Conservation (phyloP, 2,329 filamentous ascomycete species). For the Cladophialophora bantiana region DNA sequence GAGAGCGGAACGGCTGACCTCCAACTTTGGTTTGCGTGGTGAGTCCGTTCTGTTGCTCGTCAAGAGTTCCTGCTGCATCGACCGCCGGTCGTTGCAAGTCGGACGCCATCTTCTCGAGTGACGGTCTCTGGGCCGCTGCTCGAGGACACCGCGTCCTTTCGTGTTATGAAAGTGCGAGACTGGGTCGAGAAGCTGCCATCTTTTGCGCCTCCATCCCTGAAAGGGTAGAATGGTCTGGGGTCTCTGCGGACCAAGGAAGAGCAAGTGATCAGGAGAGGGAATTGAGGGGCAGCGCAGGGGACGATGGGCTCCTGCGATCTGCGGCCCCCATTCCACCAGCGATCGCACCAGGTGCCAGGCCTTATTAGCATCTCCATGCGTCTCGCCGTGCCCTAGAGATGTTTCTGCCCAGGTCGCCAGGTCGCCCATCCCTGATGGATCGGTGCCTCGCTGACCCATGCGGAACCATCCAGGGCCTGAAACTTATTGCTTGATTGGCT, state of each 20-base stretch:
- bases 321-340: background rate
- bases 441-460: background rate
- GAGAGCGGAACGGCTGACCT: conserved; percentile 13
- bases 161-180: background rate
- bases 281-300: conserved; percentile 1
- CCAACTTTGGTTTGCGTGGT: conserved; percentile 20
- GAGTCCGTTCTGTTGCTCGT: conserved; percentile 19
- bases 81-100: conserved; percentile 11
- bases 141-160: background rate
- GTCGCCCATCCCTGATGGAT: background rate
- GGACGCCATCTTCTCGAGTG: background rate
- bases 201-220: background rate
- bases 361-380: too few relatives aligned
- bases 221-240: background rate
- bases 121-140: background rate
- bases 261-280: background rate
- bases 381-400: too few relatives aligned
- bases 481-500: background rate
- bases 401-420: background rate
- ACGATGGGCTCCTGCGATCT: background rate
- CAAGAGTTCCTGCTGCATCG: conserved; percentile 5
- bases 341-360: background rate
- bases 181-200: background rate
- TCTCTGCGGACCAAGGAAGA: background rate
- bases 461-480: background rate